Evolutionary conservation across 768 basidiomycete genomes (phyloP), one percentile per base, ranked within the genome.

Genomic region (Pleurotus cornucopiae): DNA sequence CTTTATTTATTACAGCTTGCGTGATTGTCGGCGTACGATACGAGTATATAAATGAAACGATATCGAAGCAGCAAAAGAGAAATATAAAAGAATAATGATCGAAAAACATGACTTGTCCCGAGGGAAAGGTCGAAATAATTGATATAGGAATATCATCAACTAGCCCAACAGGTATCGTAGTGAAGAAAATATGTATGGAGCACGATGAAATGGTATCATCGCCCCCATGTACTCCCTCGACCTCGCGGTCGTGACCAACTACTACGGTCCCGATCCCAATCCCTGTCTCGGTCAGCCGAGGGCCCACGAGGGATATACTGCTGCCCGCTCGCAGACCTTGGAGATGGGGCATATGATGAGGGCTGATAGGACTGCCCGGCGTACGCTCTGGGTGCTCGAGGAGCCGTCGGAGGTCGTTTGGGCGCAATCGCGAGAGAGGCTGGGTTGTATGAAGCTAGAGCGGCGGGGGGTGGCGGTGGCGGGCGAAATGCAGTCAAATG

Each of bases 231-330:
- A 7, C 49, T 30, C 7, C 38, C 49, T 39, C 49, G 16, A 16
- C 38, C 49, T 12, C 49, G 49, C 25, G 30, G 23, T 6, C 49
- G 16, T 6, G 49, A 23, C 38, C 49, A 40, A 6, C 6, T 23
- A 18, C 11, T 51, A n/a, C 48, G 11, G 4, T 77, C 71, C n/a
- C 75, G 66, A 13, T 78, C 78, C 67, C 76, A 69, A 14, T 79
- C 80, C 12, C 78, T 66, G 18, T 83, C 81, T 2, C 81, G 71
- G 61, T 82, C 81, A 1, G 77, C 79, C 7, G 76, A 78, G 2
- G 80, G 81, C 4, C 79, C 80, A 1, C 81, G 73, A 34, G 81
- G 80, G 4, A 74, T 70, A 45, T 73, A 69, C 40, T 70, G 71
- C 46, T 71, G 64, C 25, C 68, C 62, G 12, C 56, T 39, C 9